Conservation (phyloP, 495 filamentous ascomycete species). For the Aspergillus sclerotiicarbonarius region DNA sequence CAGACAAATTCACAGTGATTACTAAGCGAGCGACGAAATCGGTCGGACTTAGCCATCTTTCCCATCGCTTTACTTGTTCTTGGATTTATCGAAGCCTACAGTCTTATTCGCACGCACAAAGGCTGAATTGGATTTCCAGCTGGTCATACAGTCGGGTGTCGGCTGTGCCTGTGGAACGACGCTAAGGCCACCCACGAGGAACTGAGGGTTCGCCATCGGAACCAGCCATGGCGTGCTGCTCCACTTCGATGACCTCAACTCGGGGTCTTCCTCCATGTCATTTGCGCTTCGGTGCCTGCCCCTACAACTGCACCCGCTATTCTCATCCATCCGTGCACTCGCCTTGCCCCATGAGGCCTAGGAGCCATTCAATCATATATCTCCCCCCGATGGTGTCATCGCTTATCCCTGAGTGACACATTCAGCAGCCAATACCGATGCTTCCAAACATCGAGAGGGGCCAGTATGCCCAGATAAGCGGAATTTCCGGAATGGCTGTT, state of each 20-base stretch:
- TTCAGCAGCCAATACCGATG: not conserved
- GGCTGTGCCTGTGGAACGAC: too few relatives aligned
- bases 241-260: not conserved
- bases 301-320: not conserved
- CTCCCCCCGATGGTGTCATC: constrained; percentile 5
- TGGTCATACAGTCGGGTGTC: too few relatives aligned
- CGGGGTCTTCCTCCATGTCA: not conserved
- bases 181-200: too few relatives aligned
- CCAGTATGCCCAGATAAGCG: not conserved
- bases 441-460: not conserved
- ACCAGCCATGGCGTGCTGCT: constrained; percentile 2
- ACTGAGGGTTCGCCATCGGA: constrained; percentile 1
- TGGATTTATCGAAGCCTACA: too few relatives aligned
- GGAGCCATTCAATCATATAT: not conserved
- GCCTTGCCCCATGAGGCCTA: not conserved
- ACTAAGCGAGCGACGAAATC: too few relatives aligned
- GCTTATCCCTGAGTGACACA: not conserved
- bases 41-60: too few relatives aligned
- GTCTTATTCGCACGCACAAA: too few relatives aligned
- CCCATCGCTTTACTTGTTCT: too few relatives aligned
- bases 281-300: not conserved
- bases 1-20: too few relatives aligned
- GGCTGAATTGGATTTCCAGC: too few relatives aligned
- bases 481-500: not conserved
- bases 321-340: not conserved